Evolutionary conservation across 2,329 filamentous ascomycete species (phyloP).

Genomic region (Chrysoporthe puriensis): DNA sequence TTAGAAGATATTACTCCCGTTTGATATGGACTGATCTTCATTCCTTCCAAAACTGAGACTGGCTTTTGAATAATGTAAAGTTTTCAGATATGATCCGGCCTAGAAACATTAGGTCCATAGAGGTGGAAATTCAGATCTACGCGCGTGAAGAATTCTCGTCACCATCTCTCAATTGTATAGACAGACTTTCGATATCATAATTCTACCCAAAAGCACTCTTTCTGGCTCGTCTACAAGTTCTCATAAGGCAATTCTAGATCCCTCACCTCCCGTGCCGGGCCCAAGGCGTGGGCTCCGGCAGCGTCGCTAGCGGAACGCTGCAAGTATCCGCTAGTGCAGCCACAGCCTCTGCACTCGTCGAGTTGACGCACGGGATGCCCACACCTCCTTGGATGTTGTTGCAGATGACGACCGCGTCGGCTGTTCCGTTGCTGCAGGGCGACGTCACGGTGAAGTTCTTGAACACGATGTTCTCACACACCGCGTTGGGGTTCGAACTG

Average conservation of each 20-base stretch:
- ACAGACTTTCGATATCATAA: neutral
- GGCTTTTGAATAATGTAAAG: neutral
- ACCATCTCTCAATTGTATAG: neutral
- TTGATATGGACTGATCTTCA: too few species aligned
- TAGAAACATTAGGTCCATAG: neutral
- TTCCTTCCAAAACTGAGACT: too few species aligned
- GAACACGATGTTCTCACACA: conserved; percentile 59
- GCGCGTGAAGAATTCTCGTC: neutral
- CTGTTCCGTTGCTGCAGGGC: conserved; percentile 43
- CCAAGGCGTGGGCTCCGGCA: conserved; percentile 24
- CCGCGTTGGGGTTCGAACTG: conserved; percentile 53
- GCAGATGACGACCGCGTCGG: conserved; percentile 51
- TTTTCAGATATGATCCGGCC: neutral
- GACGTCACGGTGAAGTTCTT: conserved; percentile 58
- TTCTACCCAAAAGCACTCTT: neutral
- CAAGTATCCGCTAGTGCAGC: conserved; percentile 40
- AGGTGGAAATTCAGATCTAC: neutral
- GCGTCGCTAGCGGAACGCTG: conserved; percentile 36
- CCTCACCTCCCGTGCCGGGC: neutral
- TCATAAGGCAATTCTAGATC: neutral
- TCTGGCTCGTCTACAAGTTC: neutral
- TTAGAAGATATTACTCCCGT: too few species aligned
- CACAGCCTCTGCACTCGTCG: conserved; percentile 39
- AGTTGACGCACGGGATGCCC: conserved; percentile 41
- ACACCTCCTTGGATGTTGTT: conserved; percentile 48